Conservation (phyloP, 352 stramenopile genomes). For the Phytophthora ohioensis region DNA sequence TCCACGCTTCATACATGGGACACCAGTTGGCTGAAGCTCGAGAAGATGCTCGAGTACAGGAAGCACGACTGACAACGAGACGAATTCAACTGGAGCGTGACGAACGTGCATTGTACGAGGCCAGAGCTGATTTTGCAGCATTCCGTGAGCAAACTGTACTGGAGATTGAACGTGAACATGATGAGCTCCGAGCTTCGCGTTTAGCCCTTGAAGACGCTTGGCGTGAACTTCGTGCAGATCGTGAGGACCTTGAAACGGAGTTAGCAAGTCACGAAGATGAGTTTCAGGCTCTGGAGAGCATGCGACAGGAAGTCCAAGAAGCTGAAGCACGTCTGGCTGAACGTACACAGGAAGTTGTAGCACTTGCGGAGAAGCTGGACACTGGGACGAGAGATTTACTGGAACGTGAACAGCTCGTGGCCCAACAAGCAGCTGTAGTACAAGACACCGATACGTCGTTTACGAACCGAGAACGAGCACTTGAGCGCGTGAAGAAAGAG, state of each 20-base stretch:
- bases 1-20: slow-evolving; percentile 53
- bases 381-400: slow-evolving; percentile 30
- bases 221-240: slow-evolving; percentile 49
- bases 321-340: slow-evolving; percentile 51
- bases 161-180: slow-evolving; percentile 45
- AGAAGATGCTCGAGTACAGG: slow-evolving; percentile 57
- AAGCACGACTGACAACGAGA: slow-evolving; percentile 50
- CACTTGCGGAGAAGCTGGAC: slow-evolving; percentile 37
- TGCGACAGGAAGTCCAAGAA: slow-evolving; percentile 41
- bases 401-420: slow-evolving; percentile 41
- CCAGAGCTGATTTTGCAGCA: slow-evolving; percentile 55
- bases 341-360: slow-evolving; percentile 39
- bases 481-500: slow-evolving; percentile 50
- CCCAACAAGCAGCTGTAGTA: slow-evolving; percentile 25
- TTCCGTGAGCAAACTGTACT: slow-evolving; percentile 57
- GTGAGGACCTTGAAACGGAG: slow-evolving; percentile 49
- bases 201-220: slow-evolving; percentile 45
- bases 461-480: slow-evolving; percentile 29
- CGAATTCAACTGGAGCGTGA: slow-evolving; percentile 52
- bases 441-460: slow-evolving; percentile 36
- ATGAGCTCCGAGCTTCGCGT: slow-evolving; percentile 41
- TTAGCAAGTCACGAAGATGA: slow-evolving; percentile 59
- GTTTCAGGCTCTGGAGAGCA: slow-evolving; percentile 49
- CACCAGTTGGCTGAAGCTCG: slow-evolving; percentile 47
- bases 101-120: slow-evolving; percentile 60